Conservation (phyloP, 2,329 filamentous ascomycete genomes). For the Septoria petroselini region DNA sequence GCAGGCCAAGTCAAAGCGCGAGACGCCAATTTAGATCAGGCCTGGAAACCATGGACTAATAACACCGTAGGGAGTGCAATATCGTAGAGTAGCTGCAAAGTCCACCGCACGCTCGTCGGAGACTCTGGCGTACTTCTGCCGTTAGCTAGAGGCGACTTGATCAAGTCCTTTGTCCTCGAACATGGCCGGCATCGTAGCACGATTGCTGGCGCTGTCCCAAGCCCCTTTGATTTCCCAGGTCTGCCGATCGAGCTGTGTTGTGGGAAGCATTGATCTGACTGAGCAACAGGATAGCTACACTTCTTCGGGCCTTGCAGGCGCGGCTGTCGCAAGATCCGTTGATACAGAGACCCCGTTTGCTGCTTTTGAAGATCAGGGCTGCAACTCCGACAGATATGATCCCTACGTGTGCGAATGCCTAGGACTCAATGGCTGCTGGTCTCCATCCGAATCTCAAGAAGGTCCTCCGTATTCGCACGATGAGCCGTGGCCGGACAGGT, state of each 20-base stretch:
- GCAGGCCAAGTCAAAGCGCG: no score
- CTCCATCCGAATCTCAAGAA: constrained; percentile 22
- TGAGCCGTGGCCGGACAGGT: constrained; percentile 27
- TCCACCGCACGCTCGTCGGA: no score
- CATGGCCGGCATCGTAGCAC: neutral
- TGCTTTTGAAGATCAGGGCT: constrained; percentile 12
- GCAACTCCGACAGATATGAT: constrained; percentile 25
- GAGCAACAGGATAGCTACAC: neutral
- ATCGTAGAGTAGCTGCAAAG: no score
- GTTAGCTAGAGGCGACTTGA: no score
- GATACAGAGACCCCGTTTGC: neutral
- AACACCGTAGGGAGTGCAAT: no score
- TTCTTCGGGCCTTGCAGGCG: neutral
- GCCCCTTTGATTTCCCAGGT: constrained; percentile 5
- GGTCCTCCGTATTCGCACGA: constrained; percentile 27
- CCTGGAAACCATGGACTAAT: no score
- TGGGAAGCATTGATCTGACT: neutral
- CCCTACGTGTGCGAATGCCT: constrained; percentile 32
- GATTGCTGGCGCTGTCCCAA: constrained; percentile 4
- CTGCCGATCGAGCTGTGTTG: neutral
- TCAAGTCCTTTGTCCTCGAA: no score
- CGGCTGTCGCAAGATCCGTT: neutral
- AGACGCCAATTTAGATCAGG: no score
- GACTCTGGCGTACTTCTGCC: no score
- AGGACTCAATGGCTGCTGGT: constrained; percentile 30